Conservation (phyloP, 2,329 filamentous ascomycete genomes). For the Erysiphe pulchra region DNA sequence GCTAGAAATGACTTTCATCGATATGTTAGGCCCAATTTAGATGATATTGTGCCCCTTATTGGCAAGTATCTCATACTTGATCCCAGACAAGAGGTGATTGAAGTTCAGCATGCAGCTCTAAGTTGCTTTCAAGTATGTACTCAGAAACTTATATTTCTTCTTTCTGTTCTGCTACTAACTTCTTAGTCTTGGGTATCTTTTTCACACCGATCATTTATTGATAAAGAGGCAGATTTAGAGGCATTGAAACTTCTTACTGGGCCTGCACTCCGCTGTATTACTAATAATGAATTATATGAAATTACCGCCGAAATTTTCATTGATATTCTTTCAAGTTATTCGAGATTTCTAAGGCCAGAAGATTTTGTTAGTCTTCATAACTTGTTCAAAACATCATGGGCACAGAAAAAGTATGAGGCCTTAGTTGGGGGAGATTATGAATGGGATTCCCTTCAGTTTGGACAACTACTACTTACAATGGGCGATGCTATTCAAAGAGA, state of each 20-base stretch:
- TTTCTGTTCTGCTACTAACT: constrained; percentile 1
- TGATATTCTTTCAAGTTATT: constrained; percentile 38
- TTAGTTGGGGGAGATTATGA: constrained; percentile 34
- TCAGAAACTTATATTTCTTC: neutral
- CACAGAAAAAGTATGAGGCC: constrained; percentile 25
- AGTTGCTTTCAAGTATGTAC: constrained; percentile 30
- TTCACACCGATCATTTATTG: constrained; percentile 35
- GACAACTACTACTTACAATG: constrained; percentile 39
- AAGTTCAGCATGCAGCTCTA: constrained; percentile 27
- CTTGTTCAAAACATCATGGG: constrained; percentile 36
- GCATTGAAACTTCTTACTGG: constrained; percentile 33
- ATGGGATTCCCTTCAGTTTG: constrained; percentile 38
- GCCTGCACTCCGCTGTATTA: constrained; percentile 32
- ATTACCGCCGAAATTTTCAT: constrained; percentile 35
- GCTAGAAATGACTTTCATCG: constrained; percentile 21
- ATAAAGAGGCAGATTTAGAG: constrained; percentile 28
- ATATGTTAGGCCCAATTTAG: constrained; percentile 23
- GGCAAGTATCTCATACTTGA: constrained; percentile 15
- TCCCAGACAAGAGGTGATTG: constrained; percentile 18
- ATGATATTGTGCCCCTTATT: constrained; percentile 24
- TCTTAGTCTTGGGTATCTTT: constrained; percentile 47
- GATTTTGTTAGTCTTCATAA: constrained; percentile 30
- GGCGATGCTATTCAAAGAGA: constrained; percentile 37
- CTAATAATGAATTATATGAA: constrained; percentile 30
- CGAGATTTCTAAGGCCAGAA: constrained; percentile 30